These are phyloP conservation scores for Ganoderma boninense DNA, from an alignment of 1,284 basidiomycete species.

Conservation along the genomic window DNA sequence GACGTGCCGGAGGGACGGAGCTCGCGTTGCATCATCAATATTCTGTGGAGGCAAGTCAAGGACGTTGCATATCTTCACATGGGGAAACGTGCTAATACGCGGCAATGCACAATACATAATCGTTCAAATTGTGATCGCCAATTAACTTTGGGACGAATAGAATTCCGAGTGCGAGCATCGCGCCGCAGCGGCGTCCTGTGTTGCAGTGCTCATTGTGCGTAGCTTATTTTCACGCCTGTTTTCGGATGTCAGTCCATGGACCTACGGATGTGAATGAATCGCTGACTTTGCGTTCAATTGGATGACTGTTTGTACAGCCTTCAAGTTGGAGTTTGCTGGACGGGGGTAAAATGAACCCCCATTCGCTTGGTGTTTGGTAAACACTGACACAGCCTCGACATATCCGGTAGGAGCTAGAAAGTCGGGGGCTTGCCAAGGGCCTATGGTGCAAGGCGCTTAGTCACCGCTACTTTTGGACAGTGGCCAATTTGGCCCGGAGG, in stretches of 20 bases:
- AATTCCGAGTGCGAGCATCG: background rate
- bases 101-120: background rate
- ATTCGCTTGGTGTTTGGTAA: background rate
- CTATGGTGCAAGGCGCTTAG: no score
- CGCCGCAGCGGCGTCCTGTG: background rate
- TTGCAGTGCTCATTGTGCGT: background rate
- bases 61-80: constrained; percentile 6
- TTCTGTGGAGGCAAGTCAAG: background rate
- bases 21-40: background rate
- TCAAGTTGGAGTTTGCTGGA: background rate
- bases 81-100: background rate
- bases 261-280: background rate
- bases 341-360: background rate
- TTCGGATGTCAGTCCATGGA: background rate
- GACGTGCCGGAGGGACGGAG: background rate
- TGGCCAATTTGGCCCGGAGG: no score
- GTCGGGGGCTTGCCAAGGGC: background rate
- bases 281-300: background rate
- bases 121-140: background rate
- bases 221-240: background rate
- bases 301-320: background rate
- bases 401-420: background rate
- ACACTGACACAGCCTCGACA: background rate
- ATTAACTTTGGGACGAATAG: background rate
- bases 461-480: no score